Percentiles rank a stretch among this genome's conserved stretches.
phyloP scores from a whole-genome alignment of 495 filamentous ascomycete genomes.

The Penicillium samsonianum region DNA sequence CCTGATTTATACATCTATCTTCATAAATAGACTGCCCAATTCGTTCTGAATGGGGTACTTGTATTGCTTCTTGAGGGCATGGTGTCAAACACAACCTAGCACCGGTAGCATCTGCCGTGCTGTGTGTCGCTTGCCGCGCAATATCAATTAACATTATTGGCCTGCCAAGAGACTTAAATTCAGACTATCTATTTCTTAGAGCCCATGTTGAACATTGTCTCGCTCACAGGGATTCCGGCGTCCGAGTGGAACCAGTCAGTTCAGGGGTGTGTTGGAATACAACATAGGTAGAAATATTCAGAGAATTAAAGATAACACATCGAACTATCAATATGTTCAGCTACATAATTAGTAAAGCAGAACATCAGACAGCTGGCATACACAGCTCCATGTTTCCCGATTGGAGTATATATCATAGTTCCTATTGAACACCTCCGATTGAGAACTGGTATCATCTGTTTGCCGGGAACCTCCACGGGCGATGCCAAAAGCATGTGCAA shows the following conservation, averaged over 20 bases:
- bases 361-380: not conserved
- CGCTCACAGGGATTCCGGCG: conserved; percentile 5
- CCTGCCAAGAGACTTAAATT: not conserved
- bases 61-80: not conserved
- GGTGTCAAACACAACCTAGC: not conserved
- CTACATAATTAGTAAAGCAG: not conserved
- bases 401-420: conserved; percentile 4
- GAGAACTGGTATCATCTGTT: conserved; percentile 10
- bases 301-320: not conserved
- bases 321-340: no score
- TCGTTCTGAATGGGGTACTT: not conserved
- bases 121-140: conserved; percentile 7
- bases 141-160: not conserved
- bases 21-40: not conserved
- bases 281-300: not conserved
- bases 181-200: not conserved
- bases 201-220: conserved; percentile 19
- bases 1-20: not conserved
- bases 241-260: conserved; percentile 5
- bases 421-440: not conserved
- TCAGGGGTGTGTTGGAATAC: conserved; percentile 12
- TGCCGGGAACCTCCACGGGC: not conserved
- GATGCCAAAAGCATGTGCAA: not conserved
- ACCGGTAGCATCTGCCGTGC: conserved; percentile 10
- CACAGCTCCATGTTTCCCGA: conserved; percentile 14